Evolutionary conservation across 331 rosid species (phyloP).

Genomic region (Phaseolus coccineus): DNA sequence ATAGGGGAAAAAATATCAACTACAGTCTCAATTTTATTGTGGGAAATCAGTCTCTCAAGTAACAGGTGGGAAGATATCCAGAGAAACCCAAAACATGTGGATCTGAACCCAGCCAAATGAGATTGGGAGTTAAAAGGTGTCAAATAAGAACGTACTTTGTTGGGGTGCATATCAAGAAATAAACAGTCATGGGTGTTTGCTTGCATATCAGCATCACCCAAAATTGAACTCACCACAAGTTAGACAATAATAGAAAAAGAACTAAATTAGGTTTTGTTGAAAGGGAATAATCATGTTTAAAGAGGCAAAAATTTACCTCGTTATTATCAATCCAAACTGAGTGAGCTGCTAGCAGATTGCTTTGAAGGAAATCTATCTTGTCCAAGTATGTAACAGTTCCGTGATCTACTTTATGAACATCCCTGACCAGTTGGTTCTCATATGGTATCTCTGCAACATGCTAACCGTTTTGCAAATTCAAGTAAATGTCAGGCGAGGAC

Average conservation of each 20-base stretch:
- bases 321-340: constrained; percentile 73
- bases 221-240: background rate
- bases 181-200: background rate
- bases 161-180: too few relatives aligned
- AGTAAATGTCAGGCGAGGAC: constrained; percentile 3
- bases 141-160: background rate
- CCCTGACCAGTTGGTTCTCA: constrained; percentile 77
- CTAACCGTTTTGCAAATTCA: constrained; percentile 52
- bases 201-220: background rate
- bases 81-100: background rate
- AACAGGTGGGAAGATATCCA: background rate
- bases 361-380: constrained; percentile 63
- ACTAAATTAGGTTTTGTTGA: constrained; percentile 27
- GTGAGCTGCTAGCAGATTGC: constrained; percentile 86
- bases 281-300: background rate
- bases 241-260: background rate
- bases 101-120: background rate
- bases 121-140: background rate
- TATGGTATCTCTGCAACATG: constrained; percentile 93
- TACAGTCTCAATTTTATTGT: background rate
- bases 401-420: constrained; percentile 63
- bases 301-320: constrained; percentile 59
- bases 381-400: constrained; percentile 91
- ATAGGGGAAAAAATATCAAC: background rate
- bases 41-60: background rate